These are phyloP conservation scores for Lepidium didymum DNA, from an alignment of 345 rosid genomes.

Conservation along the genomic window DNA sequence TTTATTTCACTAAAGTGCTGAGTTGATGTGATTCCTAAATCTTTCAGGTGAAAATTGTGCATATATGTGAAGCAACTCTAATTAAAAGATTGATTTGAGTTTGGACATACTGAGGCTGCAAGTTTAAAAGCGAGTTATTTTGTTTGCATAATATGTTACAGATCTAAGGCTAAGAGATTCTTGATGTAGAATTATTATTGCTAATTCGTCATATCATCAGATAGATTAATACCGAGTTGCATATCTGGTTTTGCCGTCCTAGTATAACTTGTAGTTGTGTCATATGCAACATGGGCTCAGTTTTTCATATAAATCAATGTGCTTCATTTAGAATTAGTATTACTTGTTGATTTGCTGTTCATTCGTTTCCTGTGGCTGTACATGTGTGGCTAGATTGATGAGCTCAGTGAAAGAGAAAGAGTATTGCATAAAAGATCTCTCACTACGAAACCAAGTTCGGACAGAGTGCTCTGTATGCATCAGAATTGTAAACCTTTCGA, in stretches of 20 bases:
- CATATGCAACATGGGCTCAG: too few relatives aligned
- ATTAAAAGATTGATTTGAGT: conserved; percentile 76
- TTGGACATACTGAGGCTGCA: conserved; percentile 75
- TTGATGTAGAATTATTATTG: not conserved
- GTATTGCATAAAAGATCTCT: conserved; percentile 32
- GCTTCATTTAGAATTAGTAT: too few relatives aligned
- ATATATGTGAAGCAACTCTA: conserved; percentile 84
- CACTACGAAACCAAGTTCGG: conserved; percentile 21
- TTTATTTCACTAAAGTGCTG: not conserved
- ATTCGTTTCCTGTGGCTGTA: not conserved
- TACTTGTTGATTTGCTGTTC: not conserved
- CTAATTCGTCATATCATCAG: not conserved
- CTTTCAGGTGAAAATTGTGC: conserved; percentile 45
- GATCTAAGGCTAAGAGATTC: not conserved
- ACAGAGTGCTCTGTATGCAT: conserved; percentile 59
- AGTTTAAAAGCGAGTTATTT: conserved; percentile 56
- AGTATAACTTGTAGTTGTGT: too few relatives aligned
- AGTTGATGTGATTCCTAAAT: conserved; percentile 9
- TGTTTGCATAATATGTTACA: not conserved
- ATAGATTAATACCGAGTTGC: too few relatives aligned
- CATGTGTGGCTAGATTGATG: conserved; percentile 52
- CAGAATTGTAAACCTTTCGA: conserved; percentile 41
- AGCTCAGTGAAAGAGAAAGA: conserved; percentile 50
- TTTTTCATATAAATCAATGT: too few relatives aligned
- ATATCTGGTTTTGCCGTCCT: too few relatives aligned